Percentiles rank a stretch among this genome's conserved stretches.
phyloP scores from a whole-genome alignment of 164 flowering plant species.

The Tetrastigma voinierianum region DNA sequence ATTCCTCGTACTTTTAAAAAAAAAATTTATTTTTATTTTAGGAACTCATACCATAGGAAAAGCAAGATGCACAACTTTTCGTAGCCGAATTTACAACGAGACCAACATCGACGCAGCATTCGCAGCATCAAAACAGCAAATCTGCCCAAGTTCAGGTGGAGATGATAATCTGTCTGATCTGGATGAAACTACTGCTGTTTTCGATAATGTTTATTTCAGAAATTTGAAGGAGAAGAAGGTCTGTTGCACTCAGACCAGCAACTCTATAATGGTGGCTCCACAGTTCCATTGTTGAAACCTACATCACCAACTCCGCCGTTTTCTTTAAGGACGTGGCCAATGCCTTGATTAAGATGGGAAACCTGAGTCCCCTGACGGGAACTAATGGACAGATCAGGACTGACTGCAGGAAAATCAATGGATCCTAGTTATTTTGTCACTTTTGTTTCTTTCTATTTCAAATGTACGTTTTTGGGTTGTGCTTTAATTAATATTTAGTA shows the following conservation, averaged over 20 bases:
- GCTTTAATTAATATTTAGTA: no score
- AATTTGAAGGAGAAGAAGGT: conserved; percentile 23
- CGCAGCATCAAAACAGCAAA: conserved; percentile 10
- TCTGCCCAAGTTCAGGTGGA: conserved; percentile 25
- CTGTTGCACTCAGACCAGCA: conserved; percentile 36
- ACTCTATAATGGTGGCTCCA: conserved; percentile 21
- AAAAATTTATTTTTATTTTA: not conserved
- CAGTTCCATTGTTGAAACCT: conserved; percentile 19
- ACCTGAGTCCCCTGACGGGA: conserved; percentile 29
- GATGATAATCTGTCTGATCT: conserved; percentile 20
- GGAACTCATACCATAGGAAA: conserved; percentile 41
- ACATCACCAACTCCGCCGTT: conserved; percentile 1
- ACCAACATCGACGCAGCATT: conserved; percentile 23
- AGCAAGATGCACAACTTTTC: conserved; percentile 34
- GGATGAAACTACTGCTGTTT: conserved; percentile 24
- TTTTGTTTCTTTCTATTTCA: no score
- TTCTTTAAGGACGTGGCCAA: conserved; percentile 29
- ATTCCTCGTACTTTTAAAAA: no score
- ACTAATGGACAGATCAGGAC: conserved; percentile 26
- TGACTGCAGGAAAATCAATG: conserved; percentile 32
- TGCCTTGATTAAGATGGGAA: conserved; percentile 36
- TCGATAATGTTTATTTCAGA: conserved; percentile 26
- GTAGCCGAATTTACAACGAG: conserved; percentile 30
- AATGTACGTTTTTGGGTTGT: no score
- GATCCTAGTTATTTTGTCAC: no score